These are phyloP conservation scores for Fagopyrum esculentum DNA, from an alignment of 148 eudicot genomes.

Conservation along the genomic window DNA sequence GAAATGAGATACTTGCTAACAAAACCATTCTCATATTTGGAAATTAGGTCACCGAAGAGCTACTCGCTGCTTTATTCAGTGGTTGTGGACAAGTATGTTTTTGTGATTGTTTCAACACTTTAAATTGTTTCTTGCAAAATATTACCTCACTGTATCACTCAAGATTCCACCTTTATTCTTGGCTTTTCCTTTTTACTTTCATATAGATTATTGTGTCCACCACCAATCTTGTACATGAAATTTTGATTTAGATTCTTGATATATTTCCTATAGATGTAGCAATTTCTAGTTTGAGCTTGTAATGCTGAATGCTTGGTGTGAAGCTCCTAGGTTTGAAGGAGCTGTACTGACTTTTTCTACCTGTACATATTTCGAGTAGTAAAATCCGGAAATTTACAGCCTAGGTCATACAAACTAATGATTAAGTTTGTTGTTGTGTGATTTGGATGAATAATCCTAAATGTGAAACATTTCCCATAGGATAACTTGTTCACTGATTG, in stretches of 20 bases:
- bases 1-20: background rate
- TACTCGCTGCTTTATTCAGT: slow-evolving; percentile 81
- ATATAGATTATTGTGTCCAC: too few species aligned
- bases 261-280: background rate
- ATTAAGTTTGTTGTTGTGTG: too few species aligned
- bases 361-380: too few species aligned
- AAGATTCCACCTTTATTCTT: background rate
- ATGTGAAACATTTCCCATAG: too few species aligned
- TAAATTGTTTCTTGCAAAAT: background rate
- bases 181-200: too few species aligned
- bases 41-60: slow-evolving; percentile 89
- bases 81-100: slow-evolving; percentile 81
- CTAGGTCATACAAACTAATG: too few species aligned
- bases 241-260: background rate
- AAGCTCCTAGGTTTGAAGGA: background rate
- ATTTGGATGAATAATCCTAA: too few species aligned
- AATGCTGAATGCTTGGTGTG: background rate
- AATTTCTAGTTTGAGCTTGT: background rate
- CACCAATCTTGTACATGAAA: too few species aligned
- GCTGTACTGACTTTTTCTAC: too few species aligned
- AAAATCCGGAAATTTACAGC: too few species aligned
- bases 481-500: too few species aligned
- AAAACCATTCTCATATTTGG: background rate
- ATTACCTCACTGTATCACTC: background rate
- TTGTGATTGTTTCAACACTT: background rate